Evolutionary conservation across 2,329 filamentous ascomycete species (phyloP), one percentile per base, ranked within the genome.

Genomic region (Orbilia oligospora): DNA sequence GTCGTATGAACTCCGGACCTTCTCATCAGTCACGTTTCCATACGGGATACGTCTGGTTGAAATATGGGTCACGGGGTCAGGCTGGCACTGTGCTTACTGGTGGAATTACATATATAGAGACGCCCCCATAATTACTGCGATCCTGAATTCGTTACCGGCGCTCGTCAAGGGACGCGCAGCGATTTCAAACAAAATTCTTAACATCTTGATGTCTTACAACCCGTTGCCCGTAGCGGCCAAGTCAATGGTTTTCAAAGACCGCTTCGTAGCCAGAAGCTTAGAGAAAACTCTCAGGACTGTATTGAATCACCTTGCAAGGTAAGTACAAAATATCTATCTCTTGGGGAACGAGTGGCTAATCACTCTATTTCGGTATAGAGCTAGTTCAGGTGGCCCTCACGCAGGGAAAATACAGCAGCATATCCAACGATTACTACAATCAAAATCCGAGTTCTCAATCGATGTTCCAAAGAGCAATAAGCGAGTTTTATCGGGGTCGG

Each of bases 261-360:
- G 92, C 81, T 91, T 99, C 76, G 90, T 95, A 82, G 88, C 97
- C 79, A 93, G 91, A 84, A 98, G 95, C 4, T 96, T 99, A 90
- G 95, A 97, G 84, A 93, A 97, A 83, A 99, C 96, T 24, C 92
- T 92, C 2, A 90, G 94, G 82, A 90, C 94, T 81, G 86, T 99
- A 56, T 87, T 98, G 46, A 88, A 94, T 67, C 94, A 97, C 84
- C 87, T 97, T 67, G 79, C 80, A 30, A 80, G 81, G 81, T 81
- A 71, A 71, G 78, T 48, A 51, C 51, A 16, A 3, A 8, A 6
- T 36, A 9, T 12, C 41, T 9, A 10, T 48, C 2, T 22, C 12
- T 36, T 44, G 3, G 41, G n/a, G 33, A 55, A 53, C 51, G n/a
- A 38, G 14, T 33, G 20, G n/a, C 22, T 58, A 53, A 46, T 14